Conservation (phyloP, 208 protist species). For the Giardia duodenalis region DNA sequence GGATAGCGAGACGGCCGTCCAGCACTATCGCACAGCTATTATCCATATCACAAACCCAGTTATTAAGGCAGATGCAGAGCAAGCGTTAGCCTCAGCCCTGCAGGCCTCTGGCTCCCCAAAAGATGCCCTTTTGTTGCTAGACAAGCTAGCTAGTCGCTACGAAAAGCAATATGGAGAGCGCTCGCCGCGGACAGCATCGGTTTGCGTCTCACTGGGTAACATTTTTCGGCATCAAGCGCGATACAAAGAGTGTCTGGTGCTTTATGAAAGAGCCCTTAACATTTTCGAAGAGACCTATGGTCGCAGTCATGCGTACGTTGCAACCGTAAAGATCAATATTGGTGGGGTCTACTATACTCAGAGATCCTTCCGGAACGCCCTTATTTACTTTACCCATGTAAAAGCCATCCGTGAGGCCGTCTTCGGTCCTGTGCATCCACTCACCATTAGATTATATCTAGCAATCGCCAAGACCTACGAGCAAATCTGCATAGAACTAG, state of each 20-base stretch:
- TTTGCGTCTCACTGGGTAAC: not conserved
- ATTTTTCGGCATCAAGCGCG: not conserved
- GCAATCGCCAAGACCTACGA: not conserved
- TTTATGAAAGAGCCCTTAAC: not conserved
- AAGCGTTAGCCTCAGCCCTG: not conserved
- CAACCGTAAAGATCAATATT: constrained; percentile 2
- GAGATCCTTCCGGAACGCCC: not conserved
- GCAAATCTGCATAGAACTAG: not conserved
- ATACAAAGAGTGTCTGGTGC: not conserved
- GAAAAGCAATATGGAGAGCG: not conserved
- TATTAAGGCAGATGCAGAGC: not conserved
- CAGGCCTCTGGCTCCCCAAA: not conserved
- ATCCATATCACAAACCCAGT: not conserved
- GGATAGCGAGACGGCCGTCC: not conserved
- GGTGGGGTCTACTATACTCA: not conserved
- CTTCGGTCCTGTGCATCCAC: not conserved
- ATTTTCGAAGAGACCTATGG: not conserved
- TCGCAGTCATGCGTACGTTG: not conserved
- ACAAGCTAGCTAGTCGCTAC: not conserved
- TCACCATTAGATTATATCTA: not conserved
- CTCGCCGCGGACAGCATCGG: not conserved
- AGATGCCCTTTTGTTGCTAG: not conserved
- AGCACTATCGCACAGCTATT: not conserved
- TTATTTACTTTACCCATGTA: not conserved
- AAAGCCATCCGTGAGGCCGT: not conserved